These are phyloP conservation scores for Fusarium torulosum DNA, from an alignment of 2,329 filamentous ascomycete species.

Conservation along the genomic window DNA sequence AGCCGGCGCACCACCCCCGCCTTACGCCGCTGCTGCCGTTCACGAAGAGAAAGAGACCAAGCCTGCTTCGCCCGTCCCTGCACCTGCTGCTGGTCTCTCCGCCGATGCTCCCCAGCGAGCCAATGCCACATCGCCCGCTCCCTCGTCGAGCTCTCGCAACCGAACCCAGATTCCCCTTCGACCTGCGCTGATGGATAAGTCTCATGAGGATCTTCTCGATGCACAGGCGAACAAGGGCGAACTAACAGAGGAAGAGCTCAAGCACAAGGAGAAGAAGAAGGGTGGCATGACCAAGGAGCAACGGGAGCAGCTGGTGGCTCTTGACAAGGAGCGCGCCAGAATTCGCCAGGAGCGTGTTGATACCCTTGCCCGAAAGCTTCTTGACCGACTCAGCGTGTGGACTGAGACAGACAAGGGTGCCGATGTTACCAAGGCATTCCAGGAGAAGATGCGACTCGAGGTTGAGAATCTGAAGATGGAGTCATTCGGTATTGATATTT, in stretches of 20 bases:
- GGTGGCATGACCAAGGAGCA: constrained; percentile 89
- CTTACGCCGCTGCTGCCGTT: constrained; percentile 55
- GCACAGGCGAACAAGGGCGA: constrained; percentile 78
- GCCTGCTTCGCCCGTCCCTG: constrained; percentile 37
- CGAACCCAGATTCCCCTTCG: constrained; percentile 76
- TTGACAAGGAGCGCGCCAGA: constrained; percentile 85
- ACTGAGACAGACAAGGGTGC: constrained; percentile 93
- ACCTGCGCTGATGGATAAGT: constrained; percentile 86
- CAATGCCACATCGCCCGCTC: constrained; percentile 56
- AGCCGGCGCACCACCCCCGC: constrained; percentile 50
- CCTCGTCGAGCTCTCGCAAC: constrained; percentile 59
- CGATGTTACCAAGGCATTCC: constrained; percentile 89
- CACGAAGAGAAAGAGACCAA: constrained; percentile 55
- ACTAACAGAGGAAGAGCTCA: constrained; percentile 68
- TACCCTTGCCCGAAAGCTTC: constrained; percentile 83
- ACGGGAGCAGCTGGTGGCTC: constrained; percentile 88
- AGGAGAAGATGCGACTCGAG: constrained; percentile 93
- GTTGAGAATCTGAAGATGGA: constrained; percentile 99
- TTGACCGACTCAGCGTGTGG: constrained; percentile 93
- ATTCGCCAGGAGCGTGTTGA: constrained; percentile 92
- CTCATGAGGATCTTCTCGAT: constrained; percentile 67
- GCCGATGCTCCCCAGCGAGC: constrained; percentile 48
- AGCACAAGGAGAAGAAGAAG: constrained; percentile 82
- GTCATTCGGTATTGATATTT: constrained; percentile 94
- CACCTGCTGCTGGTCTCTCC: constrained; percentile 36